Conservation (phyloP, 352 stramenopile species). For the Phytopythium sindhum region DNA sequence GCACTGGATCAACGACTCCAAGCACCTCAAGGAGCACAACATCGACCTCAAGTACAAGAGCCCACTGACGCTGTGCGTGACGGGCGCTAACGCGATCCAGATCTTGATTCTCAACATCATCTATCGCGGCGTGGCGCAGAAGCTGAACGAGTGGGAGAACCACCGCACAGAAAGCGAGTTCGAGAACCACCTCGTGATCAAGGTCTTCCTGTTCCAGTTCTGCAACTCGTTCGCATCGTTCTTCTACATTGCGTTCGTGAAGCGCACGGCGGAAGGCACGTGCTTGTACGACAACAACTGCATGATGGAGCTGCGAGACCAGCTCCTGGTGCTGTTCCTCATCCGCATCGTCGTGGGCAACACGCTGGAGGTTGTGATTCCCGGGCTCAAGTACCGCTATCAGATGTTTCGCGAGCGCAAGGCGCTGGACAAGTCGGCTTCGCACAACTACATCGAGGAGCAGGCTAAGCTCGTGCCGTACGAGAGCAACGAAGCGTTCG, state of each 20-base stretch:
- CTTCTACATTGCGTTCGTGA: constrained; percentile 93
- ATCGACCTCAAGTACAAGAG: constrained; percentile 39
- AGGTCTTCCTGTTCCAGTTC: constrained; percentile 98
- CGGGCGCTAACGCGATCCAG: constrained; percentile 78
- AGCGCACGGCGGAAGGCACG: constrained; percentile 45
- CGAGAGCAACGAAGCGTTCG: constrained; percentile 76
- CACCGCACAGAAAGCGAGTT: constrained; percentile 89
- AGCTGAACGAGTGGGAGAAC: constrained; percentile 94
- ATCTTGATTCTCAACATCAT: constrained; percentile 93
- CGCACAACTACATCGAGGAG: constrained; percentile 83
- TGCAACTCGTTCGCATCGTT: constrained; percentile 97
- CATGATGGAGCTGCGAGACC: constrained; percentile 88
- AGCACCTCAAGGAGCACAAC: constrained; percentile 20
- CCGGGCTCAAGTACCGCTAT: constrained; percentile 79
- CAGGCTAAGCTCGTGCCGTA: constrained; percentile 82
- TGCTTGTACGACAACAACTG: constrained; percentile 81
- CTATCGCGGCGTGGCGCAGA: constrained; percentile 89
- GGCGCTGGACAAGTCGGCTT: constrained; percentile 23
- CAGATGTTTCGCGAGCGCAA: constrained; percentile 54
- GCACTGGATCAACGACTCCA: constrained; percentile 53
- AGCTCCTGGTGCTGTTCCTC: constrained; percentile 90
- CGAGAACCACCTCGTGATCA: constrained; percentile 94
- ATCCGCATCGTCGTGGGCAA: constrained; percentile 92
- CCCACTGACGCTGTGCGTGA: constrained; percentile 41
- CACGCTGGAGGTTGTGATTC: constrained; percentile 83